phyloP scores from a whole-genome alignment of 192 early-diverging fungal genomes.

The Diversispora epigaea region DNA sequence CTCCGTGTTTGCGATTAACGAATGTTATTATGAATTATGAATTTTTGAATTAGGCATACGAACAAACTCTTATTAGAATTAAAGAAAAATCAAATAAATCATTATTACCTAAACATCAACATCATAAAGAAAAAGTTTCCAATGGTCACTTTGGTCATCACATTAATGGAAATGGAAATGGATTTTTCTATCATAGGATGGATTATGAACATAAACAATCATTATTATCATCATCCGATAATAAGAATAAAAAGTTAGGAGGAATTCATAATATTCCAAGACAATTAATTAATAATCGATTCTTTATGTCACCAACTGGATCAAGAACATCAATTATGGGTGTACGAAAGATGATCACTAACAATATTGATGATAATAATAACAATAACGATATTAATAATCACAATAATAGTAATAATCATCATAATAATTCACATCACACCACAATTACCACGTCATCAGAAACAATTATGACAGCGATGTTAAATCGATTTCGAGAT shows the following conservation, averaged over 20 bases:
- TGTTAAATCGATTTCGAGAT: not conserved
- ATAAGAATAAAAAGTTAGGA: not conserved
- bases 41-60: conserved; percentile 7
- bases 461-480: too few species aligned
- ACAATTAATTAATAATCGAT: conserved; percentile 5
- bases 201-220: not conserved
- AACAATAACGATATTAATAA: not conserved
- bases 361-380: not conserved
- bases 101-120: not conserved
- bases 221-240: not conserved
- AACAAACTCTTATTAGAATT: conserved; percentile 17
- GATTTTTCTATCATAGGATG: not conserved
- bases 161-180: not conserved
- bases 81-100: conserved; percentile 8
- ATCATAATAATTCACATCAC: not conserved
- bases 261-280: not conserved
- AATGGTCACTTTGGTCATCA: not conserved
- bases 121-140: not conserved
- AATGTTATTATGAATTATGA: too few species aligned
- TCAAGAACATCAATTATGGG: not conserved
- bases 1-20: too few species aligned
- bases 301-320: not conserved
- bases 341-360: not conserved
- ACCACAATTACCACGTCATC: too few species aligned
- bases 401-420: too few species aligned